phyloP scores from a whole-genome alignment of 2,329 filamentous ascomycete genomes.

The Spiromastix sp. region DNA sequence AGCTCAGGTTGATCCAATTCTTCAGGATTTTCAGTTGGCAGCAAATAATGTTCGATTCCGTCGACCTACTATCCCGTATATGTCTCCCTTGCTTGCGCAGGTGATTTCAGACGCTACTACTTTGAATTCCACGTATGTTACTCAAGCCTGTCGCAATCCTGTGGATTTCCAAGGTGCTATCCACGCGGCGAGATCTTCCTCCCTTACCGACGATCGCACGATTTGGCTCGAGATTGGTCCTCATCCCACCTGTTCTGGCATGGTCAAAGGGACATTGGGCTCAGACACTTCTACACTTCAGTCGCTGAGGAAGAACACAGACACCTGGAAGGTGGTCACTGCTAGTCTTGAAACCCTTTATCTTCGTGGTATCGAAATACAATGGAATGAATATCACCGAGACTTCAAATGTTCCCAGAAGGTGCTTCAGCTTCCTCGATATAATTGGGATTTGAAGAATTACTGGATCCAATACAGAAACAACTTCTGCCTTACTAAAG shows the following conservation, averaged over 20 bases:
- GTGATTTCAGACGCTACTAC: constrained; percentile 48
- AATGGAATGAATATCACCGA: constrained; percentile 62
- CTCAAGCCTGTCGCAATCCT: constrained; percentile 54
- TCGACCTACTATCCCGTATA: constrained; percentile 49
- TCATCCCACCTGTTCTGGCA: constrained; percentile 57
- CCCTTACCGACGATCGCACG: constrained; percentile 54
- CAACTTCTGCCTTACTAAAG: constrained; percentile 5
- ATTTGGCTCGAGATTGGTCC: constrained; percentile 67
- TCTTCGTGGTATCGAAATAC: constrained; percentile 49
- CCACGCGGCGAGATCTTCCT: constrained; percentile 46
- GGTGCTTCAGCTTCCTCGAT: constrained; percentile 56
- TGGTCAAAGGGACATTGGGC: constrained; percentile 57
- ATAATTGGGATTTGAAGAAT: constrained; percentile 59
- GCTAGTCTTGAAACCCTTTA: constrained; percentile 51
- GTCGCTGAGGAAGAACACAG: constrained; percentile 52
- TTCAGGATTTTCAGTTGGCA: constrained; percentile 48
- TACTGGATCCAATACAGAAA: constrained; percentile 48
- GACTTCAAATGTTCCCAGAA: constrained; percentile 49
- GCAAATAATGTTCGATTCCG: constrained; percentile 45
- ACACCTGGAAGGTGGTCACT: constrained; percentile 54
- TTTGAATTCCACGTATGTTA: constrained; percentile 53
- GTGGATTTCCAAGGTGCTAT: constrained; percentile 60
- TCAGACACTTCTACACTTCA: constrained; percentile 45
- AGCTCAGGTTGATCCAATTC: constrained; percentile 52
- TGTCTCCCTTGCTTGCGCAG: constrained; percentile 56